phyloP scores from a whole-genome alignment of 2,329 filamentous ascomycete species.

The Diaporthe sp. region DNA sequence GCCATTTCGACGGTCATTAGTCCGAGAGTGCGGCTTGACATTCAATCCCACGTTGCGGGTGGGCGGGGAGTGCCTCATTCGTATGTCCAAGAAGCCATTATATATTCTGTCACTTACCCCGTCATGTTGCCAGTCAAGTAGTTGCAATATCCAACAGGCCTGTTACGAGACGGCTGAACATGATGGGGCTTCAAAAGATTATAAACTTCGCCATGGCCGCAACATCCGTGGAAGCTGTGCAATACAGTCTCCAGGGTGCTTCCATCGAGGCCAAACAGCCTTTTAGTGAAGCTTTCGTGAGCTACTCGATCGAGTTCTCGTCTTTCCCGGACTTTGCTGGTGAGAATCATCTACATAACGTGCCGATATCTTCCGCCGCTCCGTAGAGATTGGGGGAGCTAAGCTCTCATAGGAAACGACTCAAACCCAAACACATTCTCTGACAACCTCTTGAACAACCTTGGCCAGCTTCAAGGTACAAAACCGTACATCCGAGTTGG shows the following conservation, averaged over 20 bases:
- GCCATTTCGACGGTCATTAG: neutral
- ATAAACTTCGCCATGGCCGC: neutral
- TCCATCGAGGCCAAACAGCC: conserved; percentile 41
- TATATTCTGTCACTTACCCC: neutral
- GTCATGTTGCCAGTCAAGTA: neutral
- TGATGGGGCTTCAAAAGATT: conserved; percentile 9
- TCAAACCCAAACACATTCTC: conserved; percentile 69
- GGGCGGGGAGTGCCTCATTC: neutral
- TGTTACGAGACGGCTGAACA: neutral
- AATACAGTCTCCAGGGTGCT: conserved; percentile 34
- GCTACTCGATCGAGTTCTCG: conserved; percentile 53
- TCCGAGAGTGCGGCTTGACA: conserved; percentile 1
- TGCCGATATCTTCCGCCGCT: conserved; percentile 53
- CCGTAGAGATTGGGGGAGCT: conserved; percentile 58
- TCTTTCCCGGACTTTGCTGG: conserved; percentile 49
- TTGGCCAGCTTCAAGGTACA: conserved; percentile 62
- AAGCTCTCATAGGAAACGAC: conserved; percentile 62
- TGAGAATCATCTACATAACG: conserved; percentile 23
- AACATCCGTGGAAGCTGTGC: conserved; percentile 25
- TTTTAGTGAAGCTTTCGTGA: conserved; percentile 51
- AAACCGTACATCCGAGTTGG: conserved; percentile 72
- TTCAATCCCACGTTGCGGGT: neutral
- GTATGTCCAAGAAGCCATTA: neutral
- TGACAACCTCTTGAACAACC: conserved; percentile 67
- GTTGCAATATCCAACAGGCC: neutral